These are phyloP conservation scores for Orbilia brochopaga DNA, from an alignment of 2,329 filamentous ascomycete genomes.

Conservation along the genomic window DNA sequence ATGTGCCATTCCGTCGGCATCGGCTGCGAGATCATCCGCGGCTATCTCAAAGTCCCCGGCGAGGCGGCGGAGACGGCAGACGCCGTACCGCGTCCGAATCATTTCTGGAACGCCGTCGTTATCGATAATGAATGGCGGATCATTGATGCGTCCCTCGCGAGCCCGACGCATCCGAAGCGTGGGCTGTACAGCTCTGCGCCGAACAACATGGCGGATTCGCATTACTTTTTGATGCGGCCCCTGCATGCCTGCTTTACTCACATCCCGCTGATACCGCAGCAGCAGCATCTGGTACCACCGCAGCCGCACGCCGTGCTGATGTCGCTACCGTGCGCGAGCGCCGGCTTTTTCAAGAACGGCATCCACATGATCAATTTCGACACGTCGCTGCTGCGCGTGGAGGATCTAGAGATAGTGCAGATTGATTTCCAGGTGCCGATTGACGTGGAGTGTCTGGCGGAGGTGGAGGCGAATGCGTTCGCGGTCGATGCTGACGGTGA, in stretches of 20 bases:
- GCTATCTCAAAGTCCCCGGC: slow-evolving; percentile 88
- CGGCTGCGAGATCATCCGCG: slow-evolving; percentile 82
- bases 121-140: slow-evolving; percentile 96
- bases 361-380: slow-evolving; percentile 87
- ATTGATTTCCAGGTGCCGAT: slow-evolving; percentile 84
- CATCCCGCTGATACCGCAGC: slow-evolving; percentile 81
- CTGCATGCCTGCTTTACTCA: slow-evolving; percentile 95
- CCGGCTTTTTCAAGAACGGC: slow-evolving; percentile 82
- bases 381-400: slow-evolving; percentile 81
- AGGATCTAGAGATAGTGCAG: slow-evolving; percentile 92
- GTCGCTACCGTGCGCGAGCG: slow-evolving; percentile 82
- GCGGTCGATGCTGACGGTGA: slow-evolving; percentile 86
- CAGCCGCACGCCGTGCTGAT: slow-evolving; percentile 84
- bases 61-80: slow-evolving; percentile 76
- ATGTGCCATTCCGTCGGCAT: slow-evolving; percentile 93
- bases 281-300: slow-evolving; percentile 91
- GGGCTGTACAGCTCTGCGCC: slow-evolving; percentile 75
- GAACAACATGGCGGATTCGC: slow-evolving; percentile 75
- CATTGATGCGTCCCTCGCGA: slow-evolving; percentile 90
- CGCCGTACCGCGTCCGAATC: slow-evolving; percentile 83
- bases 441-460: slow-evolving; percentile 89
- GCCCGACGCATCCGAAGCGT: slow-evolving; percentile 84
- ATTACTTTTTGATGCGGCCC: slow-evolving; percentile 92
- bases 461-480: slow-evolving; percentile 84
- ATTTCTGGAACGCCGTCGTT: slow-evolving; percentile 96